These are phyloP conservation scores for Solanum tacnaense DNA, from an alignment of 257 asterid species.

Conservation along the genomic window DNA sequence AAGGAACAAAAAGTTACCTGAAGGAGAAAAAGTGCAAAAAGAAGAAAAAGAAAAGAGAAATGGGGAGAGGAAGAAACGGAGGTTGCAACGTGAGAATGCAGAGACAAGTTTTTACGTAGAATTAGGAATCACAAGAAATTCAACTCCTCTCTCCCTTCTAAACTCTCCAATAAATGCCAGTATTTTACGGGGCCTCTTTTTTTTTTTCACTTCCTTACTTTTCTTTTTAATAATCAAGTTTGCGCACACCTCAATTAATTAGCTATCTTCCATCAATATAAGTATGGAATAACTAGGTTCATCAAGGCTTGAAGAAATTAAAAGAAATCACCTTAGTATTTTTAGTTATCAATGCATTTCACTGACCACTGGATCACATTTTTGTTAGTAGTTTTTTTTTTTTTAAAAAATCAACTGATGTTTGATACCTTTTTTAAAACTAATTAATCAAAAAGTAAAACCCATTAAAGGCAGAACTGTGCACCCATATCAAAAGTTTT, in stretches of 20 bases:
- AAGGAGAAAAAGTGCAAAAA: background rate
- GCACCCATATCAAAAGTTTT: background rate
- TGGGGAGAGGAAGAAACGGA: background rate
- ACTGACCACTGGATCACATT: background rate
- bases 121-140: background rate
- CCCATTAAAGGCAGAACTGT: background rate
- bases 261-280: background rate
- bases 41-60: background rate
- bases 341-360: background rate
- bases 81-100: background rate
- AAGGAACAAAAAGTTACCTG: background rate
- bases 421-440: background rate
- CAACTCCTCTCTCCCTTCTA: background rate
- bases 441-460: background rate
- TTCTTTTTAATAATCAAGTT: background rate
- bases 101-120: background rate
- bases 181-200: slow-evolving; percentile 11
- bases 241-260: background rate
- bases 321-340: background rate
- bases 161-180: background rate
- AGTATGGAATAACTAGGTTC: background rate
- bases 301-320: background rate
- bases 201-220: background rate
- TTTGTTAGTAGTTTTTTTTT: background rate
- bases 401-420: too few relatives aligned